phyloP scores from a whole-genome alignment of 208 protist species.

The Trypanosomatidae sp. region DNA sequence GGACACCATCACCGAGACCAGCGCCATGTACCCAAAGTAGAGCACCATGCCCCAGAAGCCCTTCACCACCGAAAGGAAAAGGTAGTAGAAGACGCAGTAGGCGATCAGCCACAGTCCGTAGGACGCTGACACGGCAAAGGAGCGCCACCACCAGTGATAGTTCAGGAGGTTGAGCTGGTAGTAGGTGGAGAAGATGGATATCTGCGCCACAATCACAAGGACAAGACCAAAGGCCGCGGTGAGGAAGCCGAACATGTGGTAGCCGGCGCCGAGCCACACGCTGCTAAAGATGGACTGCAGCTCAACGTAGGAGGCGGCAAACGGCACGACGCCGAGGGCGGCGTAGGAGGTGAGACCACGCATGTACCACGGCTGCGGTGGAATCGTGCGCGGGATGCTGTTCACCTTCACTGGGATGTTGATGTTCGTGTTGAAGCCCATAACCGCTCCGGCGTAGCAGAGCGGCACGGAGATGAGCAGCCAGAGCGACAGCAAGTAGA shows the following conservation, averaged over 20 bases:
- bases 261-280: slow-evolving; percentile 86
- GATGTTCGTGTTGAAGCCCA: slow-evolving; percentile 76
- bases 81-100: slow-evolving; percentile 90
- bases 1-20: slow-evolving; percentile 30
- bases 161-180: slow-evolving; percentile 93
- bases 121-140: slow-evolving; percentile 79
- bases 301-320: slow-evolving; percentile 98
- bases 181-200: slow-evolving; percentile 95
- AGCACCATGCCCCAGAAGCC: slow-evolving; percentile 41
- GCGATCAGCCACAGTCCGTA: slow-evolving; percentile 91
- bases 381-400: slow-evolving; percentile 93
- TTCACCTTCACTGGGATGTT: slow-evolving; percentile 84
- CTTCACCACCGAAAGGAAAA: slow-evolving; percentile 57
- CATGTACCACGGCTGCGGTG: slow-evolving; percentile 82
- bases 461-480: slow-evolving; percentile 93
- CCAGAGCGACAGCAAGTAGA: slow-evolving; percentile 49
- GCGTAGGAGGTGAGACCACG: slow-evolving; percentile 28
- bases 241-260: slow-evolving; percentile 97
- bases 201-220: too few species aligned
- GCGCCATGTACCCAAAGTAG: slow-evolving; percentile 71
- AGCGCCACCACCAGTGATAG: slow-evolving; percentile 97
- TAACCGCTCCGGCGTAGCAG: slow-evolving; percentile 85
- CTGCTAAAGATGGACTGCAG: slow-evolving; percentile 96
- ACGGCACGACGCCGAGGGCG: slow-evolving; percentile 88
- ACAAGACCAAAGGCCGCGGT: too few species aligned